Evolutionary conservation across 164 flowering plant genomes (phyloP), one percentile per base, ranked within the genome.

Genomic region (Echeveria elegans): DNA sequence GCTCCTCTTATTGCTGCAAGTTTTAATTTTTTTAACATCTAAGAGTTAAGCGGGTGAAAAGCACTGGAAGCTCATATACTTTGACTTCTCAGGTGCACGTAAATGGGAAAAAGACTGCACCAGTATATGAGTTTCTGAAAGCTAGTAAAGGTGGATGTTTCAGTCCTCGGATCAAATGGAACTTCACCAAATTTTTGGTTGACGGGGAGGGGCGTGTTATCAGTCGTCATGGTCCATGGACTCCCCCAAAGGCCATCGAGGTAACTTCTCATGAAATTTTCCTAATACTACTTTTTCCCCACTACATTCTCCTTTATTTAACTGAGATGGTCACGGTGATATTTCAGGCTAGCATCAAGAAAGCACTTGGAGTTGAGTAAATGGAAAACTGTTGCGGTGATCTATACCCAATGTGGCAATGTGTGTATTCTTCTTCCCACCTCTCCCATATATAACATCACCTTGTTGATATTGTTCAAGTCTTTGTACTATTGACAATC

Each of bases 101-200:
- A 32, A 93, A 93, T 79, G 98, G 98, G 18, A 75, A 84, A 58
- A 48, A 79, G 21, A 64, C 97, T 15, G 88, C 89, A 69, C 97
- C 98, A 5, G 73, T 90, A 10, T 90, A 84, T 82, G 81, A 81
- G 70, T 88, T 83, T 67, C 84, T 90, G 6, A 90, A 93, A 72
- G 75, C 81, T 11, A 82, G 74, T 29, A 79, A 74, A 72, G 5
- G 73, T 64, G 85, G 89, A 34, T 70, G 68, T 31, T 10, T 81
- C 62, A 89, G 95, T 14, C 66, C 80, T 34, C 74, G 87, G 66
- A 83, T 92, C 65, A 89, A 89, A 72, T 92, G 96, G 98, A 92
- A 89, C 70, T 92, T 92, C 77, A 87, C 92, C 26, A 92, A 92
- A 72, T 92, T 92, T 75, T 69, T 92, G 24, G 85, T 92, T 41